A percentile compares a stretch with the other conserved stretches of the same genome.
Conservation (phyloP, 2,329 filamentous ascomycete species). For the Juglanconis oblonga region DNA sequence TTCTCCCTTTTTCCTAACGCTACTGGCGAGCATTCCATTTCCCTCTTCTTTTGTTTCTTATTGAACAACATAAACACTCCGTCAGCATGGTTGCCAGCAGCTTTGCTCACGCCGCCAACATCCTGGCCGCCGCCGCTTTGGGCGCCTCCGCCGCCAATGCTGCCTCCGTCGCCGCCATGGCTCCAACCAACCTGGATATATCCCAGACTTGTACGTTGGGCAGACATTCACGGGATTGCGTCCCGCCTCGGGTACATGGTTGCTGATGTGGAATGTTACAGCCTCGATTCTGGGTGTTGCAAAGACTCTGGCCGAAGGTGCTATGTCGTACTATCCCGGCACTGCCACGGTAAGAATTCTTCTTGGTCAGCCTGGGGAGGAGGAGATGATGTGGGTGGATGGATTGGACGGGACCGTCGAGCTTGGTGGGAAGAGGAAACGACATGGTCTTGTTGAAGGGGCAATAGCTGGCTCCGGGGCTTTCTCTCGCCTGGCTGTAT, state of each 20-base stretch:
- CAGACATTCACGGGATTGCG: too few relatives aligned
- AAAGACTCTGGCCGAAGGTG: conserved; percentile 55
- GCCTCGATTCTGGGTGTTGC: conserved; percentile 62
- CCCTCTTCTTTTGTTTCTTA: not conserved
- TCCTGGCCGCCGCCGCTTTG: not conserved
- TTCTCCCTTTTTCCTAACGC: not conserved
- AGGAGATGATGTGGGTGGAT: not conserved
- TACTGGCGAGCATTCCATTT: not conserved
- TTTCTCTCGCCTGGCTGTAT: not conserved
- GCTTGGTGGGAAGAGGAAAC: not conserved
- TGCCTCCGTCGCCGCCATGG: conserved; percentile 17
- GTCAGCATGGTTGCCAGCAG: not conserved
- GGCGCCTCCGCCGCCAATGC: conserved; percentile 18
- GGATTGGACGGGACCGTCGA: not conserved
- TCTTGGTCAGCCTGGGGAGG: not conserved
- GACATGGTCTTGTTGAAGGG: not conserved
- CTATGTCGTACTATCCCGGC: conserved; percentile 64
- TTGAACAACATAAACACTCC: not conserved
- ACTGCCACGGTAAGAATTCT: conserved; percentile 35
- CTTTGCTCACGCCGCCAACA: not conserved
- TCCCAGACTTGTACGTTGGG: conserved; percentile 30
- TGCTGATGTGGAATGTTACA: conserved; percentile 29
- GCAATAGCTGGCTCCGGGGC: not conserved
- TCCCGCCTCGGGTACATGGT: not conserved
- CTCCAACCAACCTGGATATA: conserved; percentile 36